A percentile compares a stretch with the other conserved stretches of the same genome.
Evolutionary conservation across 1,284 basidiomycete genomes (phyloP).

Genomic region (Pseudozyma thailandica): DNA sequence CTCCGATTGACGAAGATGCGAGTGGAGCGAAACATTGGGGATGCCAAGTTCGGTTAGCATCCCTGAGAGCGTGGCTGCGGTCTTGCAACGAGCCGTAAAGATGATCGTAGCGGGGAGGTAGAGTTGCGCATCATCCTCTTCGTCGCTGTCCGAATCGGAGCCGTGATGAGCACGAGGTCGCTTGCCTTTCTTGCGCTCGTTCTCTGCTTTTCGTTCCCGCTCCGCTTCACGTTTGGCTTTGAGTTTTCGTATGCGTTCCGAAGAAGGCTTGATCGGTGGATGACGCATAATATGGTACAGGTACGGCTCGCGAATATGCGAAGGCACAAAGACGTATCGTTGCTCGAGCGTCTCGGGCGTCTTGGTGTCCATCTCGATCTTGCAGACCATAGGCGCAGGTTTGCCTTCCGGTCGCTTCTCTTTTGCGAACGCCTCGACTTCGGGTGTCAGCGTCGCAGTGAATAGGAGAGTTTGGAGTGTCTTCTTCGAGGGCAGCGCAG

Average conservation of each 20-base stretch:
- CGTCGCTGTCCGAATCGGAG: slow-evolving; percentile 29
- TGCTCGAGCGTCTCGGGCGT: slow-evolving; percentile 87
- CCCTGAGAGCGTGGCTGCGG: slow-evolving; percentile 81
- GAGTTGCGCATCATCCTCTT: slow-evolving; percentile 30
- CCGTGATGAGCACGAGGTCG: slow-evolving; percentile 17
- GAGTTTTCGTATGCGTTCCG: slow-evolving; percentile 53
- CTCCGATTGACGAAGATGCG: slow-evolving; percentile 88
- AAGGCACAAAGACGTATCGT: slow-evolving; percentile 90
- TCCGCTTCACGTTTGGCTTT: slow-evolving; percentile 66
- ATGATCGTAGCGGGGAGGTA: slow-evolving; percentile 85
- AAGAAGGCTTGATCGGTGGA: slow-evolving; percentile 72
- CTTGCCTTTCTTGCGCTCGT: slow-evolving; percentile 42
- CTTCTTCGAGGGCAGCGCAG: slow-evolving; percentile 77
- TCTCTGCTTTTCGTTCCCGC: slow-evolving; percentile 33
- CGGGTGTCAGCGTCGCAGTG: slow-evolving; percentile 90
- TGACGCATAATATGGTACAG: slow-evolving; percentile 89
- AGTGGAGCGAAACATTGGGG: slow-evolving; percentile 89
- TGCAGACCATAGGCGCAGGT: slow-evolving; percentile 85
- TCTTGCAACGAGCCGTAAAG: slow-evolving; percentile 86
- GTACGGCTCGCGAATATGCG: slow-evolving; percentile 92
- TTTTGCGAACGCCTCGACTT: slow-evolving; percentile 82
- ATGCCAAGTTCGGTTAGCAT: slow-evolving; percentile 78
- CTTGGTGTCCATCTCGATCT: slow-evolving; percentile 80
- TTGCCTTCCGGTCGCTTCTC: slow-evolving; percentile 83
- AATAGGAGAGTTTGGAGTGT: slow-evolving; percentile 91